A percentile compares a stretch with the other conserved stretches of the same genome.
phyloP scores from a whole-genome alignment of 805 yeast genomes.

The Blastobotrys attinorum region DNA sequence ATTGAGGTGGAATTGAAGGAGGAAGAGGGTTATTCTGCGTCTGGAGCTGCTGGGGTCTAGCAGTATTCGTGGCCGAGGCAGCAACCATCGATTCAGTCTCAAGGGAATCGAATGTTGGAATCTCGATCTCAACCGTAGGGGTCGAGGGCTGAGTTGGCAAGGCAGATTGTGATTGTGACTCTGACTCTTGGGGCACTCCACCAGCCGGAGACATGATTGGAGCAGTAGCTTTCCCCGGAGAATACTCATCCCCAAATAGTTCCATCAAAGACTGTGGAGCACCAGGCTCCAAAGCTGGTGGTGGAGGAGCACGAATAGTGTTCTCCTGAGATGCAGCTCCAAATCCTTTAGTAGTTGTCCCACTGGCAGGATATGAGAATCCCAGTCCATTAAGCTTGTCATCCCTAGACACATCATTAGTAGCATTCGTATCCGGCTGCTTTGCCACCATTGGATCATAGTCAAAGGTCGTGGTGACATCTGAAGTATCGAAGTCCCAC shows the following conservation, averaged over 20 bases:
- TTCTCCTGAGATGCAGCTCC: neutral
- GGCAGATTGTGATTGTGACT: neutral
- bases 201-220: neutral
- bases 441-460: neutral
- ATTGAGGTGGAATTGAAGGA: conserved; percentile 4
- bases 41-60: neutral
- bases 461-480: conserved; percentile 2
- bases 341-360: neutral
- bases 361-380: neutral
- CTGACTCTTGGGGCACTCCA: conserved; percentile 24
- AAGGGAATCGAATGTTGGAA: conserved; percentile 23
- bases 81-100: conserved; percentile 13
- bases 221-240: conserved; percentile 17
- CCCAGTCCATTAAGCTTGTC: neutral
- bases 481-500: conserved; percentile 58
- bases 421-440: neutral
- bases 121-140: conserved; percentile 23
- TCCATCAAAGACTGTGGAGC: conserved; percentile 67
- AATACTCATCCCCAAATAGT: conserved; percentile 52
- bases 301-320: neutral
- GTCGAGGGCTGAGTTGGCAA: conserved; percentile 10
- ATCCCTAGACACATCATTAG: neutral
- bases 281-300: conserved; percentile 3
- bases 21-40: neutral
- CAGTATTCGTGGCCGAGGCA: conserved; percentile 1